These are phyloP conservation scores for Hippophae tibetana DNA, from an alignment of 306 rosid species.

Conservation along the genomic window DNA sequence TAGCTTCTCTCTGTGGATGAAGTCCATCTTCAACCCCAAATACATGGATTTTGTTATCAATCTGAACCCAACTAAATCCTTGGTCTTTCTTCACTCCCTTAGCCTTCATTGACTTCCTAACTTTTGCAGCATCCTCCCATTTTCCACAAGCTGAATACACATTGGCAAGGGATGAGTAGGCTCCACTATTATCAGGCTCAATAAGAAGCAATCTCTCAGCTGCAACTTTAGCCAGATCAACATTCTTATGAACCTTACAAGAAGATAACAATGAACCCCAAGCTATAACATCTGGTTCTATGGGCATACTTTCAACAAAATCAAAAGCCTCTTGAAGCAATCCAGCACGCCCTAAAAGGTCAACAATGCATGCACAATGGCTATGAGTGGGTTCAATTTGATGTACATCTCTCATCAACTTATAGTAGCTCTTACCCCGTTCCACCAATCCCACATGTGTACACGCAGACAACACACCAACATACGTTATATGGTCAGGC, in stretches of 20 bases:
- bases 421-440: slow-evolving; percentile 54
- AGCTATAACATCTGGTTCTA: slow-evolving; percentile 68
- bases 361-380: slow-evolving; percentile 78
- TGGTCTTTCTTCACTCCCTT: slow-evolving; percentile 75
- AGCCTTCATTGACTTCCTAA: slow-evolving; percentile 77
- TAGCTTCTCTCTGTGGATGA: slow-evolving; percentile 66
- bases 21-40: slow-evolving; percentile 69
- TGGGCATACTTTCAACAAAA: slow-evolving; percentile 51
- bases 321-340: slow-evolving; percentile 67
- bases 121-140: slow-evolving; percentile 77
- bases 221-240: slow-evolving; percentile 66
- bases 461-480: slow-evolving; percentile 82
- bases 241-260: slow-evolving; percentile 60
- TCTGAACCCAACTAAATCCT: slow-evolving; percentile 79
- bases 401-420: slow-evolving; percentile 56
- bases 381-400: slow-evolving; percentile 67
- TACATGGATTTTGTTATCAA: slow-evolving; percentile 56
- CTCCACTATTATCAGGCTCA: slow-evolving; percentile 81
- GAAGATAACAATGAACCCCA: slow-evolving; percentile 86
- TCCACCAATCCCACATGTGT: slow-evolving; percentile 71
- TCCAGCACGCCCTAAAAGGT: slow-evolving; percentile 79
- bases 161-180: slow-evolving; percentile 73
- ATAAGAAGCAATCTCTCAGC: slow-evolving; percentile 67
- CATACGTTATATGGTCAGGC: slow-evolving; percentile 81
- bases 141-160: slow-evolving; percentile 68